Base-by-base conservation (phyloP, 192 early-diverging fungal genomes). In the Lobosporangium transversale region DNA sequence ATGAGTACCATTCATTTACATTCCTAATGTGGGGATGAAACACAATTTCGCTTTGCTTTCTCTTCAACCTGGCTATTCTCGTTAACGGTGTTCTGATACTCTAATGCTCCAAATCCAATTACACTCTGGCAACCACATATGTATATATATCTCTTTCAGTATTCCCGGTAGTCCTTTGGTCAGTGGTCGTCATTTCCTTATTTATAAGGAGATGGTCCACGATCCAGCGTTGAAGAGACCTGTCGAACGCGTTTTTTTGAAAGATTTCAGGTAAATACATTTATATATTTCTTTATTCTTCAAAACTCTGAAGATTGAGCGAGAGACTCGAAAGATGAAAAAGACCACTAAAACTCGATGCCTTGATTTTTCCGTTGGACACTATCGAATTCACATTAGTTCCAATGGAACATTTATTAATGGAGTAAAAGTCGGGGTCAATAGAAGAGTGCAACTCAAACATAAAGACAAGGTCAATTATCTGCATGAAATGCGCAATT, bases 321-420 rank as follows among this genome's bases (percentile, higher is more conserved):
- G n/a, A n/a, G n/a, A n/a, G n/a, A n/a, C n/a, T n/a, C n/a, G n/a
- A n/a, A n/a, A n/a, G n/a, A n/a, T n/a, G n/a, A n/a, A n/a, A n/a
- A n/a, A n/a, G n/a, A n/a, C 17, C 9, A 55, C 31, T 31, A 30
- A 36, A 1, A 1, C 33, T 37, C 53, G 31, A 14, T 31, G 30
- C 31, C 5, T 5, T 15, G 24, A 0, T 29, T 30, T 49, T 33
- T 33, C n/a, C n/a, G n/a, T n/a, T n/a, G n/a, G n/a, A n/a, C n/a
- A n/a, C n/a, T n/a, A n/a, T n/a, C n/a, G n/a, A n/a, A n/a, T 4
- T 47, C 23, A 21, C 27, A 12, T 27, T 53, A 91, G 89, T 80
- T 83, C 88, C 15, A 91, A 93, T 56, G 92, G 92, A 21, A 93
- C 89, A 2, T 91, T 78, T 58, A 83, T 93, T 64, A 91, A 91